A percentile compares a stretch with the other conserved stretches of the same genome.
Conservation (phyloP, 192 early-diverging fungal species). For the Lobosporangium transversale region DNA sequence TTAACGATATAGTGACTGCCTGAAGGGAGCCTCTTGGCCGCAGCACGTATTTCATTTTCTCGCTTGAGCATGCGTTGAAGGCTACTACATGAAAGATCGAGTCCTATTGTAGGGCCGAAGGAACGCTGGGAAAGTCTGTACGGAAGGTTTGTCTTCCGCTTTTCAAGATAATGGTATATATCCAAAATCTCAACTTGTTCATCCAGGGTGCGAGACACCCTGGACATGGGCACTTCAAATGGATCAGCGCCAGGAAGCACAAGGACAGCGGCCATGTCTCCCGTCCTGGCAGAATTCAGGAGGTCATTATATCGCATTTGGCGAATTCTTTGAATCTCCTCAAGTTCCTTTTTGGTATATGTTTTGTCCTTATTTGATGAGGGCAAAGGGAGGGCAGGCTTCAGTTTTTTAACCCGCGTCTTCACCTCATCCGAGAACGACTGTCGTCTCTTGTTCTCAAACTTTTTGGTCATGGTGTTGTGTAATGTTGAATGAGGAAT, state of each 20-base stretch:
- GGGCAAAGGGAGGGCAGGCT: too few relatives aligned
- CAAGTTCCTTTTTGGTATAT: conserved; percentile 2
- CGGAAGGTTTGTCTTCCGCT: background rate
- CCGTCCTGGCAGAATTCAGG: background rate
- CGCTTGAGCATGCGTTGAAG: background rate
- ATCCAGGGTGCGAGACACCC: background rate
- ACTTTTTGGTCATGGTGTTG: too few relatives aligned
- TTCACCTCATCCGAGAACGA: too few relatives aligned
- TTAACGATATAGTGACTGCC: conserved; percentile 6
- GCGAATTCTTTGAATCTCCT: background rate
- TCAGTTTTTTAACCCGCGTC: too few relatives aligned
- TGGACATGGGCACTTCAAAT: background rate
- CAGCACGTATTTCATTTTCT: conserved; percentile 2
- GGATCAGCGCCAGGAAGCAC: background rate
- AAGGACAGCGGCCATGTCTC: background rate
- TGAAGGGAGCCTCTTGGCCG: background rate
- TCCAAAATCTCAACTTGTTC: conserved; percentile 11
- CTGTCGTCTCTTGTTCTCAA: too few relatives aligned
- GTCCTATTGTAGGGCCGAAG: conserved; percentile 8
- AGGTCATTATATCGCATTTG: background rate
- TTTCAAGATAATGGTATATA: conserved; percentile 8
- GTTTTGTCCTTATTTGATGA: too few relatives aligned
- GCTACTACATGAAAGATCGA: background rate
- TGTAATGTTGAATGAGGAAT: too few relatives aligned
- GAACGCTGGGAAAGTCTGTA: background rate